Evolutionary conservation across 1,284 basidiomycete species (phyloP).

Genomic region (Ganoderma resinaceum): DNA sequence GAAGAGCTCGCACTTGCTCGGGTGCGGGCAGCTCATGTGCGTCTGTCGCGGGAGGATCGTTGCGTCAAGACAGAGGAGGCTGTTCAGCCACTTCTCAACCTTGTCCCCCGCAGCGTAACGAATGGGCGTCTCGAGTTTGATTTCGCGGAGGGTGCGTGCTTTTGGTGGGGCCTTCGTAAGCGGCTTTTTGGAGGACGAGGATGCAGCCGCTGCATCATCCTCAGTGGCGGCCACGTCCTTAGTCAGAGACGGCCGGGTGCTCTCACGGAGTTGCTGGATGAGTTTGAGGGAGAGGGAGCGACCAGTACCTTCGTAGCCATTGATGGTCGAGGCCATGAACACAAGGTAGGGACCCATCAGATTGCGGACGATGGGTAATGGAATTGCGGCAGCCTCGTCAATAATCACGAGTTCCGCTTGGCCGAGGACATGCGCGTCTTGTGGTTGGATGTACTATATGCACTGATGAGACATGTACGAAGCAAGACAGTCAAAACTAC

Average conservation of each 20-base stretch:
- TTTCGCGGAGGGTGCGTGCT: conserved; percentile 86
- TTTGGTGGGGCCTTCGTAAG: conserved; percentile 64
- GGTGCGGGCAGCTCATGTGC: conserved; percentile 89
- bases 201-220: conserved; percentile 50
- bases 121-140: conserved; percentile 95
- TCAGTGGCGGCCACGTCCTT: conserved; percentile 62
- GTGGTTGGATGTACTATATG: conserved; percentile 92
- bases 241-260: conserved; percentile 75
- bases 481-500: conserved; percentile 30
- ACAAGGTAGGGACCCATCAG: conserved; percentile 98
- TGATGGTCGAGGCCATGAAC: conserved; percentile 98
- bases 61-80: conserved; percentile 93
- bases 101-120: conserved; percentile 90
- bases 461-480: background rate
- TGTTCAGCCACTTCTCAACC: conserved; percentile 96
- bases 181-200: conserved; percentile 59
- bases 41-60: conserved; percentile 69
- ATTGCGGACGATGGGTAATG: conserved; percentile 92
- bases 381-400: conserved; percentile 98
- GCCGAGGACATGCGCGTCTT: conserved; percentile 96
- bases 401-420: conserved; percentile 99
- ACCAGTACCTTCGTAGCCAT: conserved; percentile 99
- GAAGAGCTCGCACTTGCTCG: conserved; percentile 93
- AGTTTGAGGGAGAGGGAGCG: conserved; percentile 97
- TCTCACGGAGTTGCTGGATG: conserved; percentile 95